Conservation (phyloP, 1,139 yeast species). For the Schwanniomyces etchellsii region DNA sequence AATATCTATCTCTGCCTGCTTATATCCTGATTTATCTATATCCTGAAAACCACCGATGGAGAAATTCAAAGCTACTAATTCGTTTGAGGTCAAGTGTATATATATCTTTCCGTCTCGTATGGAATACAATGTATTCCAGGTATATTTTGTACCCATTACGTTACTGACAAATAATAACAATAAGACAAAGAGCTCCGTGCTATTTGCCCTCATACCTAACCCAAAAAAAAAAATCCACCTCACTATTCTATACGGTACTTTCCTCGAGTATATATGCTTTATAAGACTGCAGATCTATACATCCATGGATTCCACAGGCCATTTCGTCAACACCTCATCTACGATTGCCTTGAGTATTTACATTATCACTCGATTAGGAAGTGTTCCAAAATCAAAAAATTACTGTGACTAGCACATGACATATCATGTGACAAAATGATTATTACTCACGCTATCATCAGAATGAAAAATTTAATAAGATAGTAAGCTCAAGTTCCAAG, state of each 20-base stretch:
- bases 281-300: too few relatives aligned
- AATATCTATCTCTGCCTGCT: constrained; percentile 10
- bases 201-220: constrained; percentile 2
- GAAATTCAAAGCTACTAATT: constrained; percentile 29
- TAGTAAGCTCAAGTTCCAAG: too few relatives aligned
- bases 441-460: background rate
- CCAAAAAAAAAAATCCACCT: too few relatives aligned
- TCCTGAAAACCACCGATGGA: constrained; percentile 25
- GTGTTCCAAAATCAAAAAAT: too few relatives aligned
- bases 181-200: constrained; percentile 1
- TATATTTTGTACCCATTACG: constrained; percentile 1
- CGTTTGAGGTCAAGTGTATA: constrained; percentile 32
- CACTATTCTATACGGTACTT: too few relatives aligned
- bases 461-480: background rate
- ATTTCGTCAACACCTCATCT: too few relatives aligned
- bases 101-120: constrained; percentile 29
- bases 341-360: background rate
- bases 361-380: background rate
- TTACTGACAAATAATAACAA: constrained; percentile 1
- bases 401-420: background rate
- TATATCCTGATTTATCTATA: constrained; percentile 4
- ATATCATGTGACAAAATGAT: background rate
- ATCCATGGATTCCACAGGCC: constrained; percentile 1
- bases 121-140: constrained; percentile 34
- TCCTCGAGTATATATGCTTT: too few relatives aligned